Evolutionary conservation across 2,329 filamentous ascomycete genomes (phyloP), one percentile per base, ranked within the genome.

Genomic region (Metarhizium anisopliae): DNA sequence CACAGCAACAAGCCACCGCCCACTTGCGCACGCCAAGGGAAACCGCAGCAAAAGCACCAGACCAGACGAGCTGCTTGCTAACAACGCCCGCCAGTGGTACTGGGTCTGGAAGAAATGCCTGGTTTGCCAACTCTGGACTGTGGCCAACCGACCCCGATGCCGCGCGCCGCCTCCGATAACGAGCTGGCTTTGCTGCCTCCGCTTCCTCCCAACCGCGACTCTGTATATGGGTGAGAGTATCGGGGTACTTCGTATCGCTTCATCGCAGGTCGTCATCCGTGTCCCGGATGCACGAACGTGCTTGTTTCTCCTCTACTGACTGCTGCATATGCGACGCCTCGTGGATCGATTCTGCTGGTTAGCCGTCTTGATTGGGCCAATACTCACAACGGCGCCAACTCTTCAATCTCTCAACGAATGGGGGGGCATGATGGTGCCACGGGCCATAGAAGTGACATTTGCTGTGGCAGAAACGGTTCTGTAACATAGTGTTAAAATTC

Each of bases 351-450:
- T 52, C 30, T 50, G 38, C 32, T 51, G 50, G 20, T 29, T 36
- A 58, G 53, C 58, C 58, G 32, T 38, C 52, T 58, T 54, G 58
- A 43, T 57, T 29, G 45, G 45, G 25, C 25, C 25, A 49, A 49
- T 30, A 49, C 18, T 30, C 45, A 30, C 7, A 6, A 6, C 45
- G 52, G 53, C 47, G 55, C 53, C 55, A 53, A 53, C 20, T 51
- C 47, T 47, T 25, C 25, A 25, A 18, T 13, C 14, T n/a, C 18
- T 42, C 36, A 47, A 53, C 58, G 58, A 59, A 59, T 59, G 54
- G 53, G 35, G 51, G 32, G 38, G 42, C 58, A 56, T 52, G n/a
- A 32, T 52, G 40, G 40, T 52, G 49, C 53, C 58, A 59, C 58
- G 58, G 25, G 56, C 45, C 25, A 18, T 14, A 55, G 40, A 8